Conservation (phyloP, 169 alveolate species). For the Plasmodium malariae region DNA sequence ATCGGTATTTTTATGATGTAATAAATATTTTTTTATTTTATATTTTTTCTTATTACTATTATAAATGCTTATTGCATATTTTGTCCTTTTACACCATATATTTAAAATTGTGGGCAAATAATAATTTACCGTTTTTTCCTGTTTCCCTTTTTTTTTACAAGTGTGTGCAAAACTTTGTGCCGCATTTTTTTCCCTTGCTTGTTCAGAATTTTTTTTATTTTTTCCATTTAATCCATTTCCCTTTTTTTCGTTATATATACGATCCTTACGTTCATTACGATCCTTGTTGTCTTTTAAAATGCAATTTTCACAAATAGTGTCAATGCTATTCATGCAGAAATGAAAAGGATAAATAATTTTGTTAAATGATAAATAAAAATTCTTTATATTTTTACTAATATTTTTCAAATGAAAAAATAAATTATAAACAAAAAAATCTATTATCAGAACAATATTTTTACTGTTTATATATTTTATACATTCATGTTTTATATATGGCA, state of each 20-base stretch:
- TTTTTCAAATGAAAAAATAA: slow-evolving; percentile 58
- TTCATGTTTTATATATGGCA: slow-evolving; percentile 29
- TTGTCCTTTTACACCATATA: slow-evolving; percentile 53
- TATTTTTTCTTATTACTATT: slow-evolving; percentile 34
- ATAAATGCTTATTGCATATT: slow-evolving; percentile 31
- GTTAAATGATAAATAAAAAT: slow-evolving; percentile 47
- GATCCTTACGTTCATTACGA: no score
- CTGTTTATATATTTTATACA: slow-evolving; percentile 37
- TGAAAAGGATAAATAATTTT: slow-evolving; percentile 61
- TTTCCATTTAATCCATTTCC: background rate
- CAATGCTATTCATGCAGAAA: slow-evolving; percentile 18
- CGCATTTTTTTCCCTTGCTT: background rate
- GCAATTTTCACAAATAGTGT: slow-evolving; percentile 45
- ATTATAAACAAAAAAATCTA: slow-evolving; percentile 47
- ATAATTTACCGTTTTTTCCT: slow-evolving; percentile 8
- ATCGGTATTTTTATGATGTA: background rate
- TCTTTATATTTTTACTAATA: slow-evolving; percentile 48
- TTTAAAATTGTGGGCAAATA: slow-evolving; percentile 43
- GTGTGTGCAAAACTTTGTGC: background rate
- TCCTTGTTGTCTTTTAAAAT: slow-evolving; percentile 8
- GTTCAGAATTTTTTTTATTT: slow-evolving; percentile 1
- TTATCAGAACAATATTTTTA: slow-evolving; percentile 29
- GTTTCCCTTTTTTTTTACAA: slow-evolving; percentile 2
- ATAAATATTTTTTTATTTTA: slow-evolving; percentile 16
- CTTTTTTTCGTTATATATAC: background rate